Evolutionary conservation across 2,329 filamentous ascomycete genomes (phyloP), one percentile per base, ranked within the genome.

Genomic region (Pezizomycotina sp.): DNA sequence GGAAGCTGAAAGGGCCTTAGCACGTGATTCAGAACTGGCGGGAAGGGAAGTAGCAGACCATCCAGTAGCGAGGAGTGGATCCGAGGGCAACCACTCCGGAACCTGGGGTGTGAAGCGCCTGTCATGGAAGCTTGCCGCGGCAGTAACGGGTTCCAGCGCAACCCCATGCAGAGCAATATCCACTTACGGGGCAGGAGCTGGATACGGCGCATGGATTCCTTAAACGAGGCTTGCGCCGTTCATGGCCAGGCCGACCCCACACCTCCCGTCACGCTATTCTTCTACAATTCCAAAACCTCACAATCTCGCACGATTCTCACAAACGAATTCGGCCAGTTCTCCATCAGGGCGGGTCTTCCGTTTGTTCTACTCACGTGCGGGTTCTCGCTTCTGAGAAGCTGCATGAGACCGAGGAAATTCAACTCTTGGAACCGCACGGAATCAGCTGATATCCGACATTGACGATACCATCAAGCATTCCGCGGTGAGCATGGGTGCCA

Each of bases 391-490:
- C 77, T 8, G 83, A 93, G 52, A 69, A 75, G 39, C 63, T 98
- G 3, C 92, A 84, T 10, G 75, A 74, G 0, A 81, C 77, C 2
- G 77, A 89, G 46, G 68, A 79, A 36, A 67, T 98, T 27, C 65
- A 71, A 25, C 62, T 95, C 32, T 83, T 77, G 3, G 77, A 86
- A 40, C 70, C 78, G 0, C 37, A 62, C 14, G 89, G 89, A 25
- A 69, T 98, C 45, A 95, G 84, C 54, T 98, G 40, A 95, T 98
- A 55, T 95, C 82, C 55, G 89, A 98, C 55, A 89, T 98, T 46
- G 89, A 98, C 53, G 89, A 98, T 57, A 98, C 89, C 0, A 76
- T 98, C 54, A 98, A 98, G 56, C 77, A 83, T 51, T 93, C 89
- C 13, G 91, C 84, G 38, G 93, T 98, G 47, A 69, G 73, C 2